Evolutionary conservation across 2,329 filamentous ascomycete species (phyloP).

Genomic region (Penicillium sp.): DNA sequence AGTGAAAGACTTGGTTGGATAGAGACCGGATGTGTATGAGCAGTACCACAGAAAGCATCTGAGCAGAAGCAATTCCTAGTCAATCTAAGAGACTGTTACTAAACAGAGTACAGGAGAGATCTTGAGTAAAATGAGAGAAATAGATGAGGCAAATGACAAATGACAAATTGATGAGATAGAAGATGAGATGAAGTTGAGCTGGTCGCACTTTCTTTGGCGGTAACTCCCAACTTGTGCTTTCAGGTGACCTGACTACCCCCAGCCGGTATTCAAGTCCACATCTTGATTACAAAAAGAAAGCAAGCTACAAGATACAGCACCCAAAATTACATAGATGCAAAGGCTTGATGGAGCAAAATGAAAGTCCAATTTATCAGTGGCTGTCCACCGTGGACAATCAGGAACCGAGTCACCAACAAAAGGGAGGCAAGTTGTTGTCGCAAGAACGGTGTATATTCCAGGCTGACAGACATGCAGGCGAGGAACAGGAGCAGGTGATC

Average conservation of each 20-base stretch:
- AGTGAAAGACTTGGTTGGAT: neutral
- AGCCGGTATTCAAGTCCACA: neutral
- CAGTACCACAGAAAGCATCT: neutral
- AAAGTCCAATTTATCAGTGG: constrained; percentile 17
- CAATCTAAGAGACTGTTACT: neutral
- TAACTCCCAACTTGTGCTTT: neutral
- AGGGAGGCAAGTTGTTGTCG: neutral
- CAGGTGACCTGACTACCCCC: neutral
- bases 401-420: neutral
- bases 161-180: neutral
- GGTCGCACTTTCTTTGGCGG: constrained; percentile 5
- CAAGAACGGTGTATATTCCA: no score
- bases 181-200: neutral
- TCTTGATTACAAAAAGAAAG: neutral
- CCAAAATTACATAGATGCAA: neutral
- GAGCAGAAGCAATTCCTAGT: no score
- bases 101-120: neutral
- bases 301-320: neutral
- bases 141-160: neutral
- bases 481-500: neutral
- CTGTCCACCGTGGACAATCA: constrained; percentile 9
- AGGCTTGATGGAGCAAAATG: constrained; percentile 3
- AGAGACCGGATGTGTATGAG: neutral
- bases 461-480: neutral
- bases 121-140: neutral